Evolutionary conservation across 768 basidiomycete genomes (phyloP), one percentile per base, ranked within the genome.

Genomic region (Gymnopilus dilepis): DNA sequence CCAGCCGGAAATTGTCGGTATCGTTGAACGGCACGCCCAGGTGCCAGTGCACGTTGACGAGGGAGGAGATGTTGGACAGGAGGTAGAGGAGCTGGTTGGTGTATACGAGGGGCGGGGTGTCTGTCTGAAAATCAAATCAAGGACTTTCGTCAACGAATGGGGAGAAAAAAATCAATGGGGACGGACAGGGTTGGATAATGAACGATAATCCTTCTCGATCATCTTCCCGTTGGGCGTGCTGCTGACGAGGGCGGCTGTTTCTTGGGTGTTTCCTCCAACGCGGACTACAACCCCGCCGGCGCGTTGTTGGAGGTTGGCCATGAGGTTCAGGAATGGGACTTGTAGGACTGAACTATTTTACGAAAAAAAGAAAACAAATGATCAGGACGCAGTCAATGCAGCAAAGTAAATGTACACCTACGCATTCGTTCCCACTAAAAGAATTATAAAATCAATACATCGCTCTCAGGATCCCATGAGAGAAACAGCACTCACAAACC

Each of bases 181-280:
- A 71, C 78, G 45, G 57, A 85, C 84, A 2, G 82, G 80, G 64
- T 82, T 82, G 3, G 71, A 65, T 3, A 68, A 61, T 4, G 67
- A 67, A 9, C 65, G 59, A 0, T 69, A 60, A 56, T 78, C 76
- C 70, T 91, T 92, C 48, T 82, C 76, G 24, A 90, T 73, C 22
- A 81, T 80, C 9, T 74, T 73, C 28, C 78, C 79, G 60, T 85
- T 80, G 0, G 82, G 70, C 7, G 86, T 81, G 34, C 74, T 78
- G 47, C 77, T 75, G 8, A 85, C 86, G 61, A 86, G 71, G 4
- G 74, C 69, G 8, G 86, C 88, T 2, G 78, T 82, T 58, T 95
- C 92, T 69, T 94, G 92, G 0, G 89, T 87, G 73, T 94, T 94
- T 47, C 92, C 92, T 24, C 92, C 92, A 1, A 94, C 78, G 53